Conservation (phyloP, 805 yeast genomes). For the Candida quercuum region DNA sequence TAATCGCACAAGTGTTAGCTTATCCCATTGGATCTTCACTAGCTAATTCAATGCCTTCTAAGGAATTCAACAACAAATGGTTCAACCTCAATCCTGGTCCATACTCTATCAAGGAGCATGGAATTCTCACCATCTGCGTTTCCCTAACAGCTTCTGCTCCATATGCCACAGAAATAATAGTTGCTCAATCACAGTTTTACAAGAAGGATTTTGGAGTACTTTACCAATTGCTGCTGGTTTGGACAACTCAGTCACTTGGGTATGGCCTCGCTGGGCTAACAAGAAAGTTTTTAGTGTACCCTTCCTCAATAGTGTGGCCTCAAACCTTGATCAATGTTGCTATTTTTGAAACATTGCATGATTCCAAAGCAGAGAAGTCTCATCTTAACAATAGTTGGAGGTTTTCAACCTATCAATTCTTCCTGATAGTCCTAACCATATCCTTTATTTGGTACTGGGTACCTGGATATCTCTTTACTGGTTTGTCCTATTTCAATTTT, state of each 20-base stretch:
- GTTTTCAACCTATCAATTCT: constrained; percentile 45
- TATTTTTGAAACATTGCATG: constrained; percentile 46
- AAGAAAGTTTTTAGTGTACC: constrained; percentile 52
- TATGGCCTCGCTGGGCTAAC: constrained; percentile 62
- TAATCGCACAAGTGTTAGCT: constrained; percentile 26
- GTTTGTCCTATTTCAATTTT: constrained; percentile 52
- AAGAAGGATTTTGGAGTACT: constrained; percentile 38
- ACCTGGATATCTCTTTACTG: constrained; percentile 60
- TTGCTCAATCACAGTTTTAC: constrained; percentile 44
- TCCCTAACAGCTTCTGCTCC: constrained; percentile 40
- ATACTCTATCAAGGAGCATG: constrained; percentile 49
- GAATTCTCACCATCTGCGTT: constrained; percentile 44
- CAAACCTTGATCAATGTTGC: constrained; percentile 53
- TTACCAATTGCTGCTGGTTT: constrained; percentile 43
- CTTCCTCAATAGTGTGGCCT: constrained; percentile 63
- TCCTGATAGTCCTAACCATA: constrained; percentile 34
- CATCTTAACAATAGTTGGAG: constrained; percentile 54
- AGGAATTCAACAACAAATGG: constrained; percentile 22
- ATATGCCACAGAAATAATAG: constrained; percentile 51
- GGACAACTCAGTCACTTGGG: constrained; percentile 60
- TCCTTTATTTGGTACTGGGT: constrained; percentile 59
- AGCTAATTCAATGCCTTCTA: constrained; percentile 35
- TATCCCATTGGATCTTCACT: neutral
- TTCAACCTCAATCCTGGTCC: constrained; percentile 47
- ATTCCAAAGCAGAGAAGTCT: too few relatives aligned